Evolutionary conservation across 169 alveolate genomes (phyloP).

Genomic region (Plasmodium falciparum): DNA sequence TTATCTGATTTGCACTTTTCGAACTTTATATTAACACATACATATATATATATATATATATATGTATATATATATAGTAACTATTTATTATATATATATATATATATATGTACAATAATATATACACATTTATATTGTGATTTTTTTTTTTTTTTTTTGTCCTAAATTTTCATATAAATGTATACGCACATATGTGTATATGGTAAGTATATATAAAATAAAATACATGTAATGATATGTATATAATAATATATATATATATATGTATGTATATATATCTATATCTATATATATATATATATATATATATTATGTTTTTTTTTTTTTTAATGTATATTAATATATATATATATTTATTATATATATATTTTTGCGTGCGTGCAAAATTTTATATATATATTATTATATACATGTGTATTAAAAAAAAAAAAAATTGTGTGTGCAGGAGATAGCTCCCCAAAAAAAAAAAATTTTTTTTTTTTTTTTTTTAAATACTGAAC

Average conservation of each 20-base stretch:
- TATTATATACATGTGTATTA: too few relatives aligned
- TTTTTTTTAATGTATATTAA: too few relatives aligned
- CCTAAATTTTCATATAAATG: conserved; percentile 20
- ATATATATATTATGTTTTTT: neutral
- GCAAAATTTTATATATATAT: conserved; percentile 6
- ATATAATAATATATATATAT: conserved; percentile 1
- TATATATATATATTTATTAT: conserved; percentile 1
- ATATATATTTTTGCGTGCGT: conserved; percentile 20
- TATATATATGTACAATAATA: neutral
- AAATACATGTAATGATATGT: neutral
- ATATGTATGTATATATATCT: neutral
- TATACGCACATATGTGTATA: conserved; percentile 8
- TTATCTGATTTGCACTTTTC: conserved; percentile 47
- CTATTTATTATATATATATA: neutral
- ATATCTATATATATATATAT: neutral
- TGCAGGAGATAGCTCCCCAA: conserved; percentile 23
- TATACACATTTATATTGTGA: conserved; percentile 1
- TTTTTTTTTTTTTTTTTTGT: conserved; percentile 28
- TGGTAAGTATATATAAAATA: neutral
- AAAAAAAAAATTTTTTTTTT: conserved; percentile 17
- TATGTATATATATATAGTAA: too few relatives aligned
- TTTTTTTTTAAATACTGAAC: conserved; percentile 1
- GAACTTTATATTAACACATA: conserved; percentile 3
- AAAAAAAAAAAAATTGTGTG: conserved; percentile 8
- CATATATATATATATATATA: conserved; percentile 3